phyloP scores from a whole-genome alignment of 2,329 filamentous ascomycete genomes.

The Cladosporium austrohemisphaericum region DNA sequence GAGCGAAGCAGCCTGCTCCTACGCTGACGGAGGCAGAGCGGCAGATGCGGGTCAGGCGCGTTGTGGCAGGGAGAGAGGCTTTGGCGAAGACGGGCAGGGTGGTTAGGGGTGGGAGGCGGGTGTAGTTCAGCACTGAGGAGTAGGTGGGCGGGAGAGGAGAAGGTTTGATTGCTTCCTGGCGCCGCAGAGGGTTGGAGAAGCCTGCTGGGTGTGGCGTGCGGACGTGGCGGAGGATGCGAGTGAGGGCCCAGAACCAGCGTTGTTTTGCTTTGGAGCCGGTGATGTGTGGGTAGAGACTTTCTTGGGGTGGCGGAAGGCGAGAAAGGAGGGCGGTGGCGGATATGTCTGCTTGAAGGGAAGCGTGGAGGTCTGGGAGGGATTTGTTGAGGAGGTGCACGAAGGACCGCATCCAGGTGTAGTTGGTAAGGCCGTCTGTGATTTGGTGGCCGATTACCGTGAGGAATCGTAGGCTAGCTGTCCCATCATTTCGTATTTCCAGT shows the following conservation, averaged over 20 bases:
- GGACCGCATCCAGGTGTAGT: constrained; percentile 42
- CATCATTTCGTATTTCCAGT: constrained; percentile 21
- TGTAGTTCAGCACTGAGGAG: constrained; percentile 38
- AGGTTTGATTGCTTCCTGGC: constrained; percentile 12
- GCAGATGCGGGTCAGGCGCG: constrained; percentile 38
- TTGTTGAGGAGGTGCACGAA: constrained; percentile 39
- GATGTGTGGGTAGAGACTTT: constrained; percentile 44
- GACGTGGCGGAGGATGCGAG: constrained; percentile 43
- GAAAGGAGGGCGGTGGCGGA: constrained; percentile 23
- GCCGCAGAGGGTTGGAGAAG: constrained; percentile 40
- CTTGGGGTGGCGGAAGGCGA: constrained; percentile 42
- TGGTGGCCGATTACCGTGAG: constrained; percentile 43
- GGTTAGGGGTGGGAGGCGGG: constrained; percentile 36
- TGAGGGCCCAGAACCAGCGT: constrained; percentile 48
- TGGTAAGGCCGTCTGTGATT: constrained; percentile 44
- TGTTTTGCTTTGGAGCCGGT: constrained; percentile 36
- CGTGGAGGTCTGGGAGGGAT: constrained; percentile 22
- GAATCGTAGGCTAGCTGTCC: constrained; percentile 33
- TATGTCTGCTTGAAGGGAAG: constrained; percentile 22
- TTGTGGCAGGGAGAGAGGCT: constrained; percentile 33
- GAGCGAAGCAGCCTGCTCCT: constrained; percentile 45
- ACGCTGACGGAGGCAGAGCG: constrained; percentile 38
- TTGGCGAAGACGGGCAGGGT: constrained; percentile 31
- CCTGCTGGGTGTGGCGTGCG: constrained; percentile 37
- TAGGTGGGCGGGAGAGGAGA: constrained; percentile 33